phyloP scores from a whole-genome alignment of 2,329 filamentous ascomycete genomes.

The Ustulina deusta region DNA sequence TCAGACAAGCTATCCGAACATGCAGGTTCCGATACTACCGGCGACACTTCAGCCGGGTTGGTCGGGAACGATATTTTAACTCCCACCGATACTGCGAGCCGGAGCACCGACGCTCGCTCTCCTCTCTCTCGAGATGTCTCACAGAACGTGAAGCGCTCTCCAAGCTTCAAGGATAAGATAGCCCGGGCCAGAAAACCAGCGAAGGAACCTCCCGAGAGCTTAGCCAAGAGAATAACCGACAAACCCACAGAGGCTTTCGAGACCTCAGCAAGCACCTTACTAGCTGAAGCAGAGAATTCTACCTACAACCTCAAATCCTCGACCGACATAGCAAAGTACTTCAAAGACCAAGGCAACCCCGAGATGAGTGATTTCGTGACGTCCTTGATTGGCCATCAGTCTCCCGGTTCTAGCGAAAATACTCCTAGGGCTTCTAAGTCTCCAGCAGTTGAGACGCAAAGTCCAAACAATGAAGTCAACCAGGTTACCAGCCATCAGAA shows the following conservation, averaged over 20 bases:
- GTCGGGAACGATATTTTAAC: slow-evolving; percentile 44
- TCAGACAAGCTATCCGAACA: slow-evolving; percentile 34
- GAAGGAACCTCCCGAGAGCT: slow-evolving; percentile 12
- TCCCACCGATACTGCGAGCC: slow-evolving; percentile 45
- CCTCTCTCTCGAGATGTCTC: slow-evolving; percentile 36
- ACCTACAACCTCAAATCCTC: slow-evolving; percentile 41
- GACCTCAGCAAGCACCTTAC: slow-evolving; percentile 19
- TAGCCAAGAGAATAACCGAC: slow-evolving; percentile 25
- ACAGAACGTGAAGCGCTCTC: slow-evolving; percentile 29
- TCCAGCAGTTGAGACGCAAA: slow-evolving; percentile 11
- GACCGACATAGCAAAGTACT: slow-evolving; percentile 46
- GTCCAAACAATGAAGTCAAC: background rate
- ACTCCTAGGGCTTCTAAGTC: slow-evolving; percentile 28
- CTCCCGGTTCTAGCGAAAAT: slow-evolving; percentile 26
- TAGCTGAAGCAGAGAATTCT: slow-evolving; percentile 27
- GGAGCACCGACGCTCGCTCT: slow-evolving; percentile 39
- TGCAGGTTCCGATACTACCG: slow-evolving; percentile 41
- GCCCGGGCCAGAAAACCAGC: slow-evolving; percentile 13
- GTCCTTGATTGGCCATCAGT: slow-evolving; percentile 40
- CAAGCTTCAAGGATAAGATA: slow-evolving; percentile 33
- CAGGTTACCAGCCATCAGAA: background rate
- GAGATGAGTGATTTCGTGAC: slow-evolving; percentile 50
- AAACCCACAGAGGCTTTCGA: slow-evolving; percentile 30
- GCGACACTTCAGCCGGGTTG: slow-evolving; percentile 38
- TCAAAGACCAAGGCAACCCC: slow-evolving; percentile 45